Evolutionary conservation across 257 asterid species (phyloP), one percentile per base, ranked within the genome.

Genomic region (Penstemon davidsonii): DNA sequence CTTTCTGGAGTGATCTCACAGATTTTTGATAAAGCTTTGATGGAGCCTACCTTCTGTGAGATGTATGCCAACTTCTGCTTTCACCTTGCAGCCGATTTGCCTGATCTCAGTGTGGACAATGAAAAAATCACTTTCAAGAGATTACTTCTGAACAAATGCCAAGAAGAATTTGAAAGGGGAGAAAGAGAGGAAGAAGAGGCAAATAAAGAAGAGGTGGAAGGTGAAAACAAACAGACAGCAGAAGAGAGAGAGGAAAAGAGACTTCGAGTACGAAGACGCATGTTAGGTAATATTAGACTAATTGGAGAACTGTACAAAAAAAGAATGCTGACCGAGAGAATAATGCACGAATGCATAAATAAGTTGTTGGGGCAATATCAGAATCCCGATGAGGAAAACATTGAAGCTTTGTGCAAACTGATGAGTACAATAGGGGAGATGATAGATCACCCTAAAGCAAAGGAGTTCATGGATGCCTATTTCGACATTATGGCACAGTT

Each of bases 11-110:
- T 94, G 45, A 91, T 91, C 57, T 83, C 99, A 1, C 99, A 94
- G 80, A 94, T 94, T 69, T 94, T 94, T 63, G 99, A 94, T 72
- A 89, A 89, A 75, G 98, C 99, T 72, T 64, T 94, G 74, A 94
- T 73, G 93, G 98, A 91, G 73, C 99, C 99, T 52, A 88, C 97
- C 43, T 94, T 94, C 68, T 94, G 99, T 60, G 96, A 94, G 93
- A 94, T 91, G 99, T 94, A 94, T 81, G 98, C 99, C 9, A 65
- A 87, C 69, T 94, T 91, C 76, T 94, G 98, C 78, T 72, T 47
- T 76, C 95, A 81, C 77, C 96, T 94, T 61, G 90, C 98, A 0
- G 80, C 79, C 0, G 96, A 62, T 66, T 85, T 94, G 60, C 99
- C 98, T 64, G 96, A 84, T 55, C 56, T 91, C 74, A 91, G 80